A percentile compares a stretch with the other conserved stretches of the same genome.
These are phyloP conservation scores for Xylaria scruposa DNA, from an alignment of 495 filamentous ascomycete species.

Conservation along the genomic window DNA sequence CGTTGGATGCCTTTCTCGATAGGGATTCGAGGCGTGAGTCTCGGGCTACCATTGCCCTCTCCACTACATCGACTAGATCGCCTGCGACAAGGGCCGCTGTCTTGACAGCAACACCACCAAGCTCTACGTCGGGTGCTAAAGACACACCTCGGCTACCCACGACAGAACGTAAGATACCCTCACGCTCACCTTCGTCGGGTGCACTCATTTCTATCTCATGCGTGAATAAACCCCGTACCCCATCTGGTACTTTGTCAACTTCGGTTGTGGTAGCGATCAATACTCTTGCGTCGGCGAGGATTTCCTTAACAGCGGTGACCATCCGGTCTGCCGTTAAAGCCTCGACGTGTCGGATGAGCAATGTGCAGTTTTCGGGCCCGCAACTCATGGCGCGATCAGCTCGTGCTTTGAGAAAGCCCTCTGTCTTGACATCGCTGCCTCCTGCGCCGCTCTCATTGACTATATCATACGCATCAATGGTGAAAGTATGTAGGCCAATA, in stretches of 20 bases:
- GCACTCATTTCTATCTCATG: constrained; percentile 95
- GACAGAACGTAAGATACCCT: constrained; percentile 81
- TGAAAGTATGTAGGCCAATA: constrained; percentile 87
- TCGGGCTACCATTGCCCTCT: constrained; percentile 80
- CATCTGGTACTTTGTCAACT: constrained; percentile 90
- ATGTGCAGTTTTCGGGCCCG: constrained; percentile 79
- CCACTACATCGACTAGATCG: constrained; percentile 91
- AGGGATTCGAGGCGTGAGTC: constrained; percentile 74
- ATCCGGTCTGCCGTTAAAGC: constrained; percentile 91
- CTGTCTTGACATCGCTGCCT: constrained; percentile 90
- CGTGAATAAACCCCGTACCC: constrained; percentile 86
- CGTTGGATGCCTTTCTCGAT: constrained; percentile 50
- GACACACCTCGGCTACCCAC: constrained; percentile 75
- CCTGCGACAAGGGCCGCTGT: constrained; percentile 95
- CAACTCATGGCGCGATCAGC: constrained; percentile 89
- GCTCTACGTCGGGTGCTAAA: constrained; percentile 79
- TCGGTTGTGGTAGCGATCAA: constrained; percentile 93
- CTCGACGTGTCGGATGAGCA: constrained; percentile 87
- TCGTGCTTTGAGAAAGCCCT: constrained; percentile 83
- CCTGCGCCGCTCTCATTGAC: constrained; percentile 85
- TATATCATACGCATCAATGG: constrained; percentile 92
- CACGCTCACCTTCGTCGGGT: constrained; percentile 90
- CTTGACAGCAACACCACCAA: constrained; percentile 85
- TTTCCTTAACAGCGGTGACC: constrained; percentile 78
- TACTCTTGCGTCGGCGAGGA: constrained; percentile 74